Conservation (phyloP, 2,329 filamentous ascomycete species). For the Aspergillus arachidicola region DNA sequence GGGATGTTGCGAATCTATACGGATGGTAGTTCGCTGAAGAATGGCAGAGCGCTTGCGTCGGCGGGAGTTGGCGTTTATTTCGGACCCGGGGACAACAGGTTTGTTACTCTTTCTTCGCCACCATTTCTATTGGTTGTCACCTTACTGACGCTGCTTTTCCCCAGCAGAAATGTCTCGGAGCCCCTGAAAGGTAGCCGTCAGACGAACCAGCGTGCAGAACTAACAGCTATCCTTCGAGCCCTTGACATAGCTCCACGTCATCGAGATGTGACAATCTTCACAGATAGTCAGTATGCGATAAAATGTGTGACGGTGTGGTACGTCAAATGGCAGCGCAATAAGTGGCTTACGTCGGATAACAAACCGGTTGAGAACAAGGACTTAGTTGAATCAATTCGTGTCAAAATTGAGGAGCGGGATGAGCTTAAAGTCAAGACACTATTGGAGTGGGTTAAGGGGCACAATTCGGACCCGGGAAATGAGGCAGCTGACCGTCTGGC, state of each 20-base stretch:
- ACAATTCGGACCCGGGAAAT: conserved; percentile 73
- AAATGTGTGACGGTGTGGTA: conserved; percentile 88
- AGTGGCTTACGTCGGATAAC: conserved; percentile 73
- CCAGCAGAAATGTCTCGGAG: conserved; percentile 71
- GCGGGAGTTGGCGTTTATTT: conserved; percentile 68
- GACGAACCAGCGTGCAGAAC: conserved; percentile 95
- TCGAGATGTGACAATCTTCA: conserved; percentile 73
- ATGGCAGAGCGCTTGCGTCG: conserved; percentile 57
- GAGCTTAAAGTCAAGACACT: conserved; percentile 62
- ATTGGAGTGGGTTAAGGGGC: conserved; percentile 91
- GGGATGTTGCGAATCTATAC: conserved; percentile 64
- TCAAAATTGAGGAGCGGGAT: conserved; percentile 70
- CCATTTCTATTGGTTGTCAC: conserved; percentile 4
- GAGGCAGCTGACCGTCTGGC: conserved; percentile 78
- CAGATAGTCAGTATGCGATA: conserved; percentile 90
- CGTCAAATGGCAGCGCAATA: conserved; percentile 71
- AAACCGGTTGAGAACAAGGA: conserved; percentile 85
- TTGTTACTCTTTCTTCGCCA: conserved; percentile 24
- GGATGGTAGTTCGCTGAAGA: conserved; percentile 63
- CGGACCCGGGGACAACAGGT: conserved; percentile 60
- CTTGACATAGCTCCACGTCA: conserved; percentile 72
- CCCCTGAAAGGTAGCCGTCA: conserved; percentile 72
- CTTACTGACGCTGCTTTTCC: conserved; percentile 27
- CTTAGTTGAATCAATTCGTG: conserved; percentile 72
- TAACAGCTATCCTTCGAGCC: conserved; percentile 83